These are phyloP conservation scores for Pyrenopolyporus hunteri DNA, from an alignment of 495 filamentous ascomycete species.

Conservation along the genomic window DNA sequence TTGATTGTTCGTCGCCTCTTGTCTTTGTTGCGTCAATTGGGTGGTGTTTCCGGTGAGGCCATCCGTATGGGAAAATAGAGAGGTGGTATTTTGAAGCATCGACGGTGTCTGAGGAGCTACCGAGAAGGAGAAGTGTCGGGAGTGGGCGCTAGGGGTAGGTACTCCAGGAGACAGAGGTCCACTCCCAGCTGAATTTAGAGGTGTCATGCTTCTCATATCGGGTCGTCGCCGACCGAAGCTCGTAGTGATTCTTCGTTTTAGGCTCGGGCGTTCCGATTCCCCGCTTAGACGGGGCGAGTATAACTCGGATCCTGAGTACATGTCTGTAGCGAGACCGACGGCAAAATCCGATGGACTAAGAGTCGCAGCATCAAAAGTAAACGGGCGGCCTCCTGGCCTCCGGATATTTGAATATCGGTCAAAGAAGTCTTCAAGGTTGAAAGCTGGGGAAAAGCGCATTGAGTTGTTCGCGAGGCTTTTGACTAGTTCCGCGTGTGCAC, in stretches of 20 bases:
- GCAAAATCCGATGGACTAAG: slow-evolving; percentile 60
- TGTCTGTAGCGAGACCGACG: slow-evolving; percentile 55
- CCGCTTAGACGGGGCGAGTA: slow-evolving; percentile 46
- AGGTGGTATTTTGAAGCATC: slow-evolving; percentile 42
- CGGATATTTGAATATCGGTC: slow-evolving; percentile 69
- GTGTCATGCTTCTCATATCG: slow-evolving; percentile 39
- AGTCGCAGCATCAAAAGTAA: slow-evolving; percentile 59
- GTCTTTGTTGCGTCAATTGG: slow-evolving; percentile 23
- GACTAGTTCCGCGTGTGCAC: slow-evolving; percentile 74
- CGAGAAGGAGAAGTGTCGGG: slow-evolving; percentile 44
- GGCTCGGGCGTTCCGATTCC: slow-evolving; percentile 40
- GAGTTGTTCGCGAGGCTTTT: slow-evolving; percentile 65
- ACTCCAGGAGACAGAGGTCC: slow-evolving; percentile 35
- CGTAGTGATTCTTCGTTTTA: slow-evolving; percentile 51
- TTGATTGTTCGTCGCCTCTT: slow-evolving; percentile 32
- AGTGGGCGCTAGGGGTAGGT: slow-evolving; percentile 38
- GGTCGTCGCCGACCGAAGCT: slow-evolving; percentile 43
- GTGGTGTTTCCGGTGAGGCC: not conserved
- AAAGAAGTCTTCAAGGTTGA: slow-evolving; percentile 86
- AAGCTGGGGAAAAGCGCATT: slow-evolving; percentile 73
- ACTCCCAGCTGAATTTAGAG: slow-evolving; percentile 20
- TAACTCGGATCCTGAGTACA: slow-evolving; percentile 52
- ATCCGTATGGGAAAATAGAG: slow-evolving; percentile 30
- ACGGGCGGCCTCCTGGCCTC: slow-evolving; percentile 47
- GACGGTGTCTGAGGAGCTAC: slow-evolving; percentile 42